Base-by-base conservation (phyloP, 371 early-diverging fungal species). In the Dipsacomyces acuminosporus region DNA sequence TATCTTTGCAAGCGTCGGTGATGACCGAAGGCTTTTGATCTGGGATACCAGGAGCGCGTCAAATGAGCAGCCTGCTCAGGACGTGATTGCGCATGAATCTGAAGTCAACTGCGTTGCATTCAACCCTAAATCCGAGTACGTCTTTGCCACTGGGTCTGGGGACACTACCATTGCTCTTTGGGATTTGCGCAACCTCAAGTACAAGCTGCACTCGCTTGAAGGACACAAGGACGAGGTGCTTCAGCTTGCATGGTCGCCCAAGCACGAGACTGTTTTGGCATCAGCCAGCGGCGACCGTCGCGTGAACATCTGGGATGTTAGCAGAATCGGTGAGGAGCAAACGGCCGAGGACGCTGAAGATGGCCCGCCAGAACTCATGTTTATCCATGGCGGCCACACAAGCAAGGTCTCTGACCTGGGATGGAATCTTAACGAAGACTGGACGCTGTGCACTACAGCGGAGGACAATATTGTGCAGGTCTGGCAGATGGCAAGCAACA, bases 341-440 rank as follows among this genome's bases (percentile, higher is more conserved):
- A 84, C 89, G 2, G 83, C 93, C 13, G 98, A 96, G 71, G 97
- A 96, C 76, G 90, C 91, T 26, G 96, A 90, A 65, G 98, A 99
- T 75, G 98, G 98, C 5, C 97, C 97, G 51, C 96, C 99, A 20
- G 99, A 99, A 75, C 80, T 99, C 18, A 72, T 98, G 87, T 99
- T 99, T 81, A 83, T 99, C 41, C 99, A 99, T 69, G 96, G 96
- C 47, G 99, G 99, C 20, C 99, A 99, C 73, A 98, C 98, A 19
- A 89, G 88, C 78, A 86, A 86, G 64, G 91, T 99, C 30, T 86
- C 91, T 30, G 99, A 99, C 72, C 85, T 99, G 54, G 82, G 85
- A 41, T 99, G 99, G 98, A 98, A 97, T 81, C 88, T 83, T 53
- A 82, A 90, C 59, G 93, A 93, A 58, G 91, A 88, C 25, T 98